Conservation (phyloP, 257 asterid genomes). For the Orobanche coerulescens region DNA sequence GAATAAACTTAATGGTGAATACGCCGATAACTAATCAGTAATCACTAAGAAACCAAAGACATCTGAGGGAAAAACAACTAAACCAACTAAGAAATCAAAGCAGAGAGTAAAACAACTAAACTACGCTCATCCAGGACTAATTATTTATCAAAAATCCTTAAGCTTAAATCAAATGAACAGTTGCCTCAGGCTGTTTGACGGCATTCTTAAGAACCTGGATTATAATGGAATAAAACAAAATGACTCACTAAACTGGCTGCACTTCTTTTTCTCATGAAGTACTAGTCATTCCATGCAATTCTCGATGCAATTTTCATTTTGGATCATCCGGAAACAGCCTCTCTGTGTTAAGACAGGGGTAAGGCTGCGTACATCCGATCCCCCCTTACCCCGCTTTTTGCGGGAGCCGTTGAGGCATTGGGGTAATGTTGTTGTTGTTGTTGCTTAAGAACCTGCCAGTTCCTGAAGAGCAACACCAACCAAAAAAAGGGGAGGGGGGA, state of each 20-base stretch:
- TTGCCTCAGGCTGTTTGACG: conserved; percentile 2
- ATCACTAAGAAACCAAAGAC: not conserved
- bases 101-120: conserved; percentile 6
- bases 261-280: too few species aligned
- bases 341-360: too few species aligned
- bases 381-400: too few species aligned
- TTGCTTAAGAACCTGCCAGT: conserved; percentile 8
- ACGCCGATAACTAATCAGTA: not conserved
- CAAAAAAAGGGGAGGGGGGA: not conserved
- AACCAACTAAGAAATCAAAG: not conserved
- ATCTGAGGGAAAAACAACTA: too few species aligned
- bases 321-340: too few species aligned
- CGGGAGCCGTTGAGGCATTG: too few species aligned
- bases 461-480: not conserved
- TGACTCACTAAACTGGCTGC: too few species aligned
- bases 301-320: too few species aligned
- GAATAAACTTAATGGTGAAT: not conserved
- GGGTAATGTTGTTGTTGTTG: too few species aligned
- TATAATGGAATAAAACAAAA: too few species aligned
- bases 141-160: not conserved
- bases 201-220: conserved; percentile 3
- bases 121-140: not conserved
- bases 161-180: not conserved
- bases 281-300: too few species aligned
- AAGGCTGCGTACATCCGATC: too few species aligned